Percentiles rank a stretch among this genome's conserved stretches.
Conservation (phyloP, 2,329 filamentous ascomycete species). For the Diaporthe citriasiana region DNA sequence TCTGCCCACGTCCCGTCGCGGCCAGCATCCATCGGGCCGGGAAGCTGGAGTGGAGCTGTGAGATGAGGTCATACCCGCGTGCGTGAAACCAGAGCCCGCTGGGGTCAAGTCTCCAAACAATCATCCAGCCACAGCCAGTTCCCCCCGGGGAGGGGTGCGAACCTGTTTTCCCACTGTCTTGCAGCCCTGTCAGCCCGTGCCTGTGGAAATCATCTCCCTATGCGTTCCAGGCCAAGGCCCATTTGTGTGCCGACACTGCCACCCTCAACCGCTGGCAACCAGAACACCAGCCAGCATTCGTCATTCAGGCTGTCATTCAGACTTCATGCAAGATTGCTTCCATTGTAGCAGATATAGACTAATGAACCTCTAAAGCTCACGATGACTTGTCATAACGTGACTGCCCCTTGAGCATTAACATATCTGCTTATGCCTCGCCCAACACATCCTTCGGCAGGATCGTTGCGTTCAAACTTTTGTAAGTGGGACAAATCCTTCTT, state of each 20-base stretch:
- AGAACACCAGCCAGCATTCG: constrained; percentile 1
- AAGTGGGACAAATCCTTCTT: neutral
- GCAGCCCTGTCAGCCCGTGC: neutral
- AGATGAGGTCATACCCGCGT: constrained; percentile 43
- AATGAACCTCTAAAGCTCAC: neutral
- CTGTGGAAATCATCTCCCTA: constrained; percentile 19
- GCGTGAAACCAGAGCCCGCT: constrained; percentile 22
- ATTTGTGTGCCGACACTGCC: constrained; percentile 15
- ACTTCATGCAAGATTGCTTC: neutral
- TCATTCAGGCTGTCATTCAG: neutral
- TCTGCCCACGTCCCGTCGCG: neutral
- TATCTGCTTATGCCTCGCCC: neutral
- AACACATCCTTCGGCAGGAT: neutral
- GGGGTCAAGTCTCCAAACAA: neutral
- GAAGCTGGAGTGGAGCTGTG: constrained; percentile 24
- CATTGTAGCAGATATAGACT: constrained; percentile 7
- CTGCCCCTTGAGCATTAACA: neutral
- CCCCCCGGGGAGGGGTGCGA: neutral
- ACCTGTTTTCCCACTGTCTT: constrained; percentile 6
- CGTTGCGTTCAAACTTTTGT: neutral
- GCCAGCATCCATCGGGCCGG: constrained; percentile 8
- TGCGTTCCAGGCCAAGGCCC: constrained; percentile 21
- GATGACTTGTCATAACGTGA: neutral
- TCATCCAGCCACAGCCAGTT: neutral
- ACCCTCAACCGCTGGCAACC: neutral